These are phyloP conservation scores for Blastomyces silverae DNA, from an alignment of 2,329 filamentous ascomycete genomes.

Conservation along the genomic window DNA sequence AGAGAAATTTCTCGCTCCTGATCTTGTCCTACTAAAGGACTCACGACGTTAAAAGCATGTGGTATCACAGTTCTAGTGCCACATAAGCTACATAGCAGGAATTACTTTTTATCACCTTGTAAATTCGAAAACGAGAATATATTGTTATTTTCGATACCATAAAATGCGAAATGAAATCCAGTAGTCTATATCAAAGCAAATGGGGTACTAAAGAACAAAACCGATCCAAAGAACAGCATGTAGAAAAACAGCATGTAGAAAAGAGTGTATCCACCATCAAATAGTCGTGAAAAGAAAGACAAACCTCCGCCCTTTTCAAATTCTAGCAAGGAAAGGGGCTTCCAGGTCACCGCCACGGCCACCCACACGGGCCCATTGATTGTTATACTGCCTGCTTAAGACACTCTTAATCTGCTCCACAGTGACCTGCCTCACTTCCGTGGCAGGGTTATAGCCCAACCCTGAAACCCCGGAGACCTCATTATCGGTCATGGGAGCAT, in stretches of 20 bases:
- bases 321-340: slow-evolving; percentile 14
- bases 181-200: background rate
- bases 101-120: background rate
- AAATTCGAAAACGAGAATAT: background rate
- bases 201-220: slow-evolving; percentile 1
- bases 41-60: background rate
- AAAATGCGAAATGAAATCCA: background rate
- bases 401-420: slow-evolving; percentile 16
- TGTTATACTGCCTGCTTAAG: slow-evolving; percentile 16
- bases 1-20: no score
- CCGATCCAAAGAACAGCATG: background rate
- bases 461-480: slow-evolving; percentile 11
- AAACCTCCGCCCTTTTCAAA: slow-evolving; percentile 8
- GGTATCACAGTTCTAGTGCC: background rate
- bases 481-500: slow-evolving; percentile 4
- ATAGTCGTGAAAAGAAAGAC: background rate
- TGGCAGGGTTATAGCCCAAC: slow-evolving; percentile 17
- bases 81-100: background rate
- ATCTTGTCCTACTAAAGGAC: background rate
- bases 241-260: background rate
- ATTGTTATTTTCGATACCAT: background rate
- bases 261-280: background rate
- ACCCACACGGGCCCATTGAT: slow-evolving; percentile 16
- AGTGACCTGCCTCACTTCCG: slow-evolving; percentile 16
- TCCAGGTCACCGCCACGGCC: slow-evolving; percentile 14